Percentiles rank a stretch among this genome's conserved stretches.
Evolutionary conservation across 2,329 filamentous ascomycete species (phyloP).

Genomic region (Drechslera avenae): DNA sequence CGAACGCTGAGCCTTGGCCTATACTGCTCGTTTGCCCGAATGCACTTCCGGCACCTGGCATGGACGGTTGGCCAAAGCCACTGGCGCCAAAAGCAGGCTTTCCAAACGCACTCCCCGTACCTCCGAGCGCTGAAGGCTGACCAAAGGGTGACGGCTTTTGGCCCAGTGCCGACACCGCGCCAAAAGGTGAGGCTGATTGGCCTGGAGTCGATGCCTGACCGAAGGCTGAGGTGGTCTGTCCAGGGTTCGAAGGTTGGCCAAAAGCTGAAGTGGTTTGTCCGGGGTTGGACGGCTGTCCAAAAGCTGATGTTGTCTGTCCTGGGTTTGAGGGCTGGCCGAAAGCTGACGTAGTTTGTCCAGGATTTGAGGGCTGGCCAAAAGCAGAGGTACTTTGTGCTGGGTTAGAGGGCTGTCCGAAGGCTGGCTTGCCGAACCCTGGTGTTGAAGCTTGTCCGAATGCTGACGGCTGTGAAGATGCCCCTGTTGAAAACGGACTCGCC

Average conservation of each 20-base stretch:
- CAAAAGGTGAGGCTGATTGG: conserved; percentile 42
- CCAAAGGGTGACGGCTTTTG: conserved; percentile 39
- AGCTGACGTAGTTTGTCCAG: conserved; percentile 24
- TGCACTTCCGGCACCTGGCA: conserved; percentile 28
- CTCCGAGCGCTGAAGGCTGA: conserved; percentile 35
- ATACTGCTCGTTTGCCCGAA: conserved; percentile 26
- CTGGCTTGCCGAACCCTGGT: conserved; percentile 39
- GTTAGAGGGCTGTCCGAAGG: conserved; percentile 51
- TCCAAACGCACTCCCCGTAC: conserved; percentile 45
- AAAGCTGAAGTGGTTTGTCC: conserved; percentile 40
- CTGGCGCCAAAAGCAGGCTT: conserved; percentile 38
- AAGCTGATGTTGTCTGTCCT: conserved; percentile 18
- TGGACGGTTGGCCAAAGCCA: conserved; percentile 51
- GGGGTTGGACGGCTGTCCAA: conserved; percentile 3
- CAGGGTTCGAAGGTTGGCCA: conserved; percentile 45
- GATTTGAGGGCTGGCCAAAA: conserved; percentile 51
- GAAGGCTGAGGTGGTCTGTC: conserved; percentile 37
- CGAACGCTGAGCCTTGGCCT: conserved; percentile 38
- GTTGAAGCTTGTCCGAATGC: conserved; percentile 47
- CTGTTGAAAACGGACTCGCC: conserved; percentile 14
- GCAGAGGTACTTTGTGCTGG: conserved; percentile 22
- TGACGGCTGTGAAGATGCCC: conserved; percentile 26
- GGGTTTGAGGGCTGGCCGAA: conserved; percentile 50
- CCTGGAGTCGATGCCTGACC: conserved; percentile 44
- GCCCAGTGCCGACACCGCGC: conserved; percentile 43